These are phyloP conservation scores for Lachnellula cervina DNA, from an alignment of 2,329 filamentous ascomycete species.

Conservation along the genomic window DNA sequence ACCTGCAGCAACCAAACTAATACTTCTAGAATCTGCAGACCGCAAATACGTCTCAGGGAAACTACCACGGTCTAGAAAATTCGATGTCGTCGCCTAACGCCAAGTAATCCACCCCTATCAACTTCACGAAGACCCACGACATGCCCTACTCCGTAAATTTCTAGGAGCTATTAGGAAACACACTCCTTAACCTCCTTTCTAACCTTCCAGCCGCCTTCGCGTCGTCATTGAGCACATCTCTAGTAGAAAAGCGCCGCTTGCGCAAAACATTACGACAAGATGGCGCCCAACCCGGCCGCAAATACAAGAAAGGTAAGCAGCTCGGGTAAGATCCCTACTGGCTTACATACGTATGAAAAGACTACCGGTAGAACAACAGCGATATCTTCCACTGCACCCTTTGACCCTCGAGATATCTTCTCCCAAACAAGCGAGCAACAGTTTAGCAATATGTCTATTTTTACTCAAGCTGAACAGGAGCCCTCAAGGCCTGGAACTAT, in stretches of 20 bases:
- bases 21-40: neutral
- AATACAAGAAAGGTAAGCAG: no score
- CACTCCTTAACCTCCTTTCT: constrained; percentile 17
- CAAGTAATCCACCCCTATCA: constrained; percentile 10
- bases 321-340: no score
- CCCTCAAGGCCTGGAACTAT: no score
- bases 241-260: constrained; percentile 22
- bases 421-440: no score
- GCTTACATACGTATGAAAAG: no score
- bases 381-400: no score
- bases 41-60: constrained; percentile 7
- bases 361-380: no score
- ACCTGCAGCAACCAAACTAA: constrained; percentile 1
- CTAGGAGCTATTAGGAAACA: constrained; percentile 20
- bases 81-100: constrained; percentile 9
- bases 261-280: constrained; percentile 24
- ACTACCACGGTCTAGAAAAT: neutral
- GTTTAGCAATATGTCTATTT: no score
- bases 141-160: constrained; percentile 14
- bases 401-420: no score
- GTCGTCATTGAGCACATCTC: constrained; percentile 25
- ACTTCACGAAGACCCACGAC: constrained; percentile 9
- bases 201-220: constrained; percentile 13
- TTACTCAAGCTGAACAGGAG: no score
- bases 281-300: constrained; percentile 47